Evolutionary conservation across 1,139 yeast genomes (phyloP), one percentile per base, ranked within the genome.

Genomic region (Hemisphaericaspora xylofermentans): DNA sequence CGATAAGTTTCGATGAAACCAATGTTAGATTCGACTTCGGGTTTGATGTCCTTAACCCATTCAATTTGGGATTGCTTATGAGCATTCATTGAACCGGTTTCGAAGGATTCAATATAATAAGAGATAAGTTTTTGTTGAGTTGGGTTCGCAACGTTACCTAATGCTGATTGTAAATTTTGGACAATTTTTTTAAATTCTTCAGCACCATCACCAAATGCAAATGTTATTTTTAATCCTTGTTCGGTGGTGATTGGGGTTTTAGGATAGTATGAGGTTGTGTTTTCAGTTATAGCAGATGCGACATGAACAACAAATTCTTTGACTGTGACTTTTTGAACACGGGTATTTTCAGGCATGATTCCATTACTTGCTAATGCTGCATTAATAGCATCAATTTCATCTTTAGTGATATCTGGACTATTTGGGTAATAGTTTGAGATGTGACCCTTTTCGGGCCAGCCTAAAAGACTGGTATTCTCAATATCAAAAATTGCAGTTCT

Each of bases 1-100:
- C 96, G 76, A 64, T 88, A 88, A 24, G 96, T 88, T 66, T 88
- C 96, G 54, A 88, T 88, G 59, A 88, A 88, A 0, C 96, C 96
- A 52, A 88, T 79, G 58, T 88, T 87, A 35, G 93, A 82, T 63
- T 88, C 96, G 21, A 88, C 91, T 28, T 69, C 69, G 12, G 96
- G 96, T 6, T 88, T 84, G 41, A 86, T 64, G 58, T 88, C 96
- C 58, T 86, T 85, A 44, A 88, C 95, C 96, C 96, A 88, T 49
- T 77, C 74, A 44, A 82, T 79, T 63, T 88, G 96, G 0, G 96
- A 84, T 43, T 84, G 77, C 57, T 86, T 85, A 63, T 88, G 96
- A 13, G 91, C 87, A 47, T 82, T 78, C 82, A 88, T 83, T 6
- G 93, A 83, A 24, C 96, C 96, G 9, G 93, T 82, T 50, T 73